A percentile compares a stretch with the other conserved stretches of the same genome.
phyloP scores from a whole-genome alignment of 129 eudicot species.

The Tagetes patula region DNA sequence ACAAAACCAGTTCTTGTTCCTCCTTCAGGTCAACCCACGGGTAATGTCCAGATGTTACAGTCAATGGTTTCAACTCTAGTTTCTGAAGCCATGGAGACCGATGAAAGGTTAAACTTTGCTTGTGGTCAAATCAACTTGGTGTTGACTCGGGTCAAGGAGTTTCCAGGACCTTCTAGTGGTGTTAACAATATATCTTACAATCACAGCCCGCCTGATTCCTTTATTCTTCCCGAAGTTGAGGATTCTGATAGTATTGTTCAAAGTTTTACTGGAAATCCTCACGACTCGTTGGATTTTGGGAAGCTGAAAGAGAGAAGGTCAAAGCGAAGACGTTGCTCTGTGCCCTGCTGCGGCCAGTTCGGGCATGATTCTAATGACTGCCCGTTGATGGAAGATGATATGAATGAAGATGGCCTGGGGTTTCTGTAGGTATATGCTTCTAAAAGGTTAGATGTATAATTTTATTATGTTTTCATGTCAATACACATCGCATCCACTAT shows the following conservation, averaged over 20 bases:
- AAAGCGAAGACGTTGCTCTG: conserved; percentile 59
- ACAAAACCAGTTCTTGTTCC: conserved; percentile 34
- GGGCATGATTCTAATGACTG: conserved; percentile 75
- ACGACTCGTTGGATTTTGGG: conserved; percentile 40
- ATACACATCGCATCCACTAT: conserved; percentile 4
- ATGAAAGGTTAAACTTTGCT: conserved; percentile 65
- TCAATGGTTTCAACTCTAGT: conserved; percentile 64
- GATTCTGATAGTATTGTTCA: conserved; percentile 76
- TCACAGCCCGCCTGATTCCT: conserved; percentile 57
- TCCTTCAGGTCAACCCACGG: conserved; percentile 34
- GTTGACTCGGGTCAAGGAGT: conserved; percentile 61
- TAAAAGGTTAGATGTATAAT: conserved; percentile 33
- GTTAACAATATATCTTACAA: conserved; percentile 40
- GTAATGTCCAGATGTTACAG: conserved; percentile 58
- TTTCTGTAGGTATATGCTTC: conserved; percentile 50
- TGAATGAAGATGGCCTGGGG: conserved; percentile 56
- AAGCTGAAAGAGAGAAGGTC: conserved; percentile 63
- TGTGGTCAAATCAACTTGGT: conserved; percentile 61
- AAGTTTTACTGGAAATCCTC: conserved; percentile 52
- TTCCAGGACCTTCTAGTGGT: conserved; percentile 44
- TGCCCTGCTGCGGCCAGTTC: conserved; percentile 66
- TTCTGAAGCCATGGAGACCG: conserved; percentile 64
- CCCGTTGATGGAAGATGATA: conserved; percentile 57
- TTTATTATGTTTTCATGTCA: conserved; percentile 20
- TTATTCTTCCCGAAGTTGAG: conserved; percentile 73